These are phyloP conservation scores for Fraxinus sp. DNA, from an alignment of 305 asterid genomes.

Conservation along the genomic window DNA sequence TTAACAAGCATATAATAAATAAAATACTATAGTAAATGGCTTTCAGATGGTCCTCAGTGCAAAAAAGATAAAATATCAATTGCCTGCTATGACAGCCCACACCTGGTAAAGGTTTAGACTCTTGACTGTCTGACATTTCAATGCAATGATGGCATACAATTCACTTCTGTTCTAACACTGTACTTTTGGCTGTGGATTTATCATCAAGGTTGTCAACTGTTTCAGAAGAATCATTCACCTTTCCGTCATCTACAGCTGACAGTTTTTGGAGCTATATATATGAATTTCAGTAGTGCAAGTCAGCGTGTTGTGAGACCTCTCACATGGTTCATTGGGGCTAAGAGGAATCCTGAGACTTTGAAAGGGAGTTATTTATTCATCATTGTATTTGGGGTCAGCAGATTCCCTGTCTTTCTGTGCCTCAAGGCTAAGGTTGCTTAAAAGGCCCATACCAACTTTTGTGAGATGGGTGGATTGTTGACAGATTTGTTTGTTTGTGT, in stretches of 20 bases:
- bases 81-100: not conserved
- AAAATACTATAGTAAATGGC: not conserved
- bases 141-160: not conserved
- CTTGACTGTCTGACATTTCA: not conserved
- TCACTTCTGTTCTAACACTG: not conserved
- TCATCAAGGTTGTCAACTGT: not conserved
- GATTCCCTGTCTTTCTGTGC: not conserved
- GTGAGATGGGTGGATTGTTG: not conserved
- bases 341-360: not conserved
- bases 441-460: not conserved
- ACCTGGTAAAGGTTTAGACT: not conserved
- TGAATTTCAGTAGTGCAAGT: not conserved
- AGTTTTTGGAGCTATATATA: not conserved
- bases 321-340: constrained; percentile 3
- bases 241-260: not conserved
- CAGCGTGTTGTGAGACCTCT: not conserved
- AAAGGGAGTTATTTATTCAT: not conserved
- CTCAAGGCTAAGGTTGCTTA: not conserved
- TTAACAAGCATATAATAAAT: not conserved
- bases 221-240: not conserved
- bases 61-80: not conserved
- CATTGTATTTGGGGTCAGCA: not conserved
- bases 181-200: not conserved
- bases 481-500: not conserved
- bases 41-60: not conserved